Base-by-base conservation (phyloP, 2,329 filamentous ascomycete genomes). In the Penicillium olsonii region DNA sequence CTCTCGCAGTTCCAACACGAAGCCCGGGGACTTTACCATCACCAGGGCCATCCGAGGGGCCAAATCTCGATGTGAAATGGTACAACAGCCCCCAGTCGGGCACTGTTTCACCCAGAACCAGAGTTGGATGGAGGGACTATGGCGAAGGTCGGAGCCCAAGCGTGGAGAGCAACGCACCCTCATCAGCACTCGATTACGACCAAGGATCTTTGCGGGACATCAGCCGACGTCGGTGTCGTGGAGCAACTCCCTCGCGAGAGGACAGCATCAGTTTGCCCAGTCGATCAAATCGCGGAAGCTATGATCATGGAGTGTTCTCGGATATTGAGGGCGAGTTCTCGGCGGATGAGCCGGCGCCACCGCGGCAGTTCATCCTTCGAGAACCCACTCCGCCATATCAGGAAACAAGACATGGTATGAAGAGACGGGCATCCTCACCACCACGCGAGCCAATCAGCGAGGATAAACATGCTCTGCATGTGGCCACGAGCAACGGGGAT, bases 351-450 rank as follows among this genome's bases (percentile, higher is more conserved):
- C 59, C 63, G 22, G 53, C 64, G 33, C 65, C 63, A 4, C 57
- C 68, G 26, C 65, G 68, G 40, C 67, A 72, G 33, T 63, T 73
- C 29, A 64, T 68, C 46, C 55, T 74, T 39, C 65, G 68, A n/a
- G 71, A 74, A 47, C 67, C 68, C 14, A 69, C 69, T 14, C 65
- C 69, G 10, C 67, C 68, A 8, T 68, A 68, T 44, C 43, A 68
- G 10, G 69, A 71, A 22, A 71, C 75, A 19, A 78, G 75, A 60
- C 75, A 78, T 46, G 82, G 83, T 41, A 79, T 81, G 59, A 87
- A 87, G 68, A 76, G 84, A 63, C 78, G 84, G 50, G 84, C 84
- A 52, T 84, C 82, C 12, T 85, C 82, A 45, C 82, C 84, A 17
- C 84, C 83, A 33, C 75, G 78, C 48, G 83, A 85, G 60, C 75